Evolutionary conservation across 2,329 filamentous ascomycete species (phyloP).

Genomic region (Mycosphaerella sp.): DNA sequence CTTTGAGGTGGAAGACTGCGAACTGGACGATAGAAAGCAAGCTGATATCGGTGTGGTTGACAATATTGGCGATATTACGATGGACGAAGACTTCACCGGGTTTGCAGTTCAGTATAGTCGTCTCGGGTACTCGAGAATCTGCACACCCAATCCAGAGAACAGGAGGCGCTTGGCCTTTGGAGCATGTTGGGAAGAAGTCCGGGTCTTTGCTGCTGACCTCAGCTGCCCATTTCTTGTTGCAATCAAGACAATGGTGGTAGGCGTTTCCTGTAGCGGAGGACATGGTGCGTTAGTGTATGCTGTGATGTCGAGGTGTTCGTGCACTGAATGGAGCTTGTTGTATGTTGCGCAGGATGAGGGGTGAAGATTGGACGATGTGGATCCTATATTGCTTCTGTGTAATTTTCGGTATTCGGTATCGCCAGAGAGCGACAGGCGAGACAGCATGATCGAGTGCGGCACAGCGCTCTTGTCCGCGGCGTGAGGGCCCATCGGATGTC

Average conservation of each 20-base stretch:
- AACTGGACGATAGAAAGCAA: conserved; percentile 72
- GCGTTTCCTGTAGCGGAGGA: conserved; percentile 15
- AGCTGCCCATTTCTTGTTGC: conserved; percentile 65
- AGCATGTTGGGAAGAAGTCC: conserved; percentile 62
- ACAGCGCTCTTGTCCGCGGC: not conserved
- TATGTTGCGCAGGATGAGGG: no score
- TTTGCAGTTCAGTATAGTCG: conserved; percentile 68
- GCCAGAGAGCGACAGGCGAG: no score
- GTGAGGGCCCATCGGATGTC: no score
- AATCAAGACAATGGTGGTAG: conserved; percentile 51
- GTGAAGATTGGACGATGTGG: no score
- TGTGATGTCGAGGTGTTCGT: not conserved
- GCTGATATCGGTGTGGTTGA: conserved; percentile 69
- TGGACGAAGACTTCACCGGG: conserved; percentile 84
- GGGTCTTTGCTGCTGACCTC: conserved; percentile 61
- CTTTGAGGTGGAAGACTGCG: conserved; percentile 64
- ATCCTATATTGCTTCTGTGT: no score
- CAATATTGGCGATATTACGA: conserved; percentile 83
- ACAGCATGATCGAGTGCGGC: not conserved
- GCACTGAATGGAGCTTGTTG: not conserved
- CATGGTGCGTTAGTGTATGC: not conserved
- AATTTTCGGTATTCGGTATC: no score
- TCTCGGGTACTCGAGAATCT: conserved; percentile 79
- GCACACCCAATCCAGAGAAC: conserved; percentile 83
- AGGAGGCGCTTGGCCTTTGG: conserved; percentile 59